Base-by-base conservation (phyloP, 192 early-diverging fungal species). In the Backusella psychrophila region DNA sequence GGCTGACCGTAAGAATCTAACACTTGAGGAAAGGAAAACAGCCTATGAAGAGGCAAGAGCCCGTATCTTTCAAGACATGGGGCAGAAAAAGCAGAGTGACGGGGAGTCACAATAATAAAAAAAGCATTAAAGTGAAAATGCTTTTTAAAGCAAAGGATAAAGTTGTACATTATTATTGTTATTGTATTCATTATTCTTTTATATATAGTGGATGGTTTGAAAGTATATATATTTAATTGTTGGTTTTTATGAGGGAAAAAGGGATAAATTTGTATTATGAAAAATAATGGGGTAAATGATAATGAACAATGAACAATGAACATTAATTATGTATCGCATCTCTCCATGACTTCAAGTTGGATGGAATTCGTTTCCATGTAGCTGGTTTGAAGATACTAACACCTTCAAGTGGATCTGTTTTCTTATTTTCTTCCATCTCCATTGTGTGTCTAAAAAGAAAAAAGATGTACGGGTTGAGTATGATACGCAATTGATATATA, bases 31-130 rank as follows among this genome's bases (percentile, higher is more conserved):
- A 71, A 83, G 90, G 21, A 87, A 91, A 70, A 88, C 86, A 12
- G 89, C 88, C 8, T 94, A 94, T 75, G 90, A 92, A 75, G 84
- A 87, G 38, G 93, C 93, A 6, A 83, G 93, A 67, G 91, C 90
- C 15, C 77, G 89, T 41, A 94, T 94, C 53, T 94, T 94, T 74
- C 85, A 89, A 66, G 90, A 90, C 38, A 78, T 75, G 49, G 78
- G 68, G 33, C 56, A 63, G 56, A 63, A 63, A 63, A 63, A 63
- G 23, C 26, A 23, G 12, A 63, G 56, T 11, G 56, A 63, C 26
- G 23, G 26, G 4, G 56, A 63, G 9, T 63, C 56, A 63, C 56
- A 63, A 29, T 63, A 63, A 63, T n/a, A 63, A 63, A 21, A 53
- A 6, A 53, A 53, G 33, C 33, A 33, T 33, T 33, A 33, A 11